Base-by-base conservation (phyloP, 2,329 filamentous ascomycete genomes). In the Orbilia brochopaga region DNA sequence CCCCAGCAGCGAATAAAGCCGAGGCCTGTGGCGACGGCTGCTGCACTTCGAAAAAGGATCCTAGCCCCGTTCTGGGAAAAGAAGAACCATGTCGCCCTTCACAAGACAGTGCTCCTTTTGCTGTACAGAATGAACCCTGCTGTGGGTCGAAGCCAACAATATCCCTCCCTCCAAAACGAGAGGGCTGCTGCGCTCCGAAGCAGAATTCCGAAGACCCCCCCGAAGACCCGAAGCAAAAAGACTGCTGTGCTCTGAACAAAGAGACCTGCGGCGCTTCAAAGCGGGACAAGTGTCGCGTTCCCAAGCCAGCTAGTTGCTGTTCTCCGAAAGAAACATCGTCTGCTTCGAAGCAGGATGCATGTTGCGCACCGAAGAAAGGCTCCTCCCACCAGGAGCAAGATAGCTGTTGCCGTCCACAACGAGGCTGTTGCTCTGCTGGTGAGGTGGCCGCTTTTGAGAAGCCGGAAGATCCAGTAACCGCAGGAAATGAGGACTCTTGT, bases 161-260 rank as follows among this genome's bases (percentile, higher is more conserved):
- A 13, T 37, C 32, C 13, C 32, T 37, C 32, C 6, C 7, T 53
- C 21, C 23, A 17, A 55, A 55, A 46, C 59, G 30, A 21, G 48
- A 53, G 27, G 23, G 11, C n/a, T 50, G 56, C 32, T 63, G 51
- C 27, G 2, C 37, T 11, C 17, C 7, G 44, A 17, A 48, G n/a
- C 44, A 7, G 17, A n/a, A 8, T 21, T 13, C 32, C 32, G 32
- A 48, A 17, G 19, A 21, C 17, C 7, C 44, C n/a, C 6, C 44
- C 6, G 17, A 48, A 48, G n/a, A 48, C 6, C 6, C 32, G 32
- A 37, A 37, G 32, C 32, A 37, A 13, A 37, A 13, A 6, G 13
- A 13, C 32, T 37, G 32, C 13, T 37, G 32, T 13, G 32, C 32
- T 37, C 32, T 13, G 7, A 37, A 37, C 7, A 7, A 48, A 48